A percentile compares a stretch with the other conserved stretches of the same genome.
These are phyloP conservation scores for Kappamyces sp. DNA, from an alignment of 192 early-diverging fungal species.

Conservation along the genomic window DNA sequence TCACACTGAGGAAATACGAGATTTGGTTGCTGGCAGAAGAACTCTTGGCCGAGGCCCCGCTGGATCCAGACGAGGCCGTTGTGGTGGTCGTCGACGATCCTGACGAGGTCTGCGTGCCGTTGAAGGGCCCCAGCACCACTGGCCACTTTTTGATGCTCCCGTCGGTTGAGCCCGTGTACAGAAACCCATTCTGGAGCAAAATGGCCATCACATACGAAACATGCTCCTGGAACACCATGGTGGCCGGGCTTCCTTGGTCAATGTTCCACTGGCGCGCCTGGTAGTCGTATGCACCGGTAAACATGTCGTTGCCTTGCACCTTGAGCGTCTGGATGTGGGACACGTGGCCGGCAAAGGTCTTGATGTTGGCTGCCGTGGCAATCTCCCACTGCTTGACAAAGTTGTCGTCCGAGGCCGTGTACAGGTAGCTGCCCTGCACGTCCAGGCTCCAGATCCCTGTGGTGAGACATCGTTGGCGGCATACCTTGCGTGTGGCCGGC, in stretches of 20 bases:
- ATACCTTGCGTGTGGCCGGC: neutral
- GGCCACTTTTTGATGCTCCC: neutral
- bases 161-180: neutral
- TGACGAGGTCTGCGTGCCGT: neutral
- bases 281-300: neutral
- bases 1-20: neutral
- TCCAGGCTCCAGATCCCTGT: neutral
- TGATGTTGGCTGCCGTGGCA: neutral
- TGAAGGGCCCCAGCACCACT: neutral
- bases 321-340: neutral
- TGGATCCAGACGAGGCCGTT: neutral
- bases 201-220: neutral
- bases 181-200: neutral
- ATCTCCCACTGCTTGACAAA: neutral
- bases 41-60: neutral
- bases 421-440: neutral
- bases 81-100: neutral
- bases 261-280: neutral
- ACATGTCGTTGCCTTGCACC: neutral
- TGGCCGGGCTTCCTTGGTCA: neutral
- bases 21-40: no score
- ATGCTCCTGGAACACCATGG: neutral
- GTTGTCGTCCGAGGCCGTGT: neutral
- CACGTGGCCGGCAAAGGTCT: neutral
- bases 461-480: no score